Evolutionary conservation across 306 rosid genomes (phyloP), one percentile per base, ranked within the genome.

Genomic region (Sesbania bispinosa): DNA sequence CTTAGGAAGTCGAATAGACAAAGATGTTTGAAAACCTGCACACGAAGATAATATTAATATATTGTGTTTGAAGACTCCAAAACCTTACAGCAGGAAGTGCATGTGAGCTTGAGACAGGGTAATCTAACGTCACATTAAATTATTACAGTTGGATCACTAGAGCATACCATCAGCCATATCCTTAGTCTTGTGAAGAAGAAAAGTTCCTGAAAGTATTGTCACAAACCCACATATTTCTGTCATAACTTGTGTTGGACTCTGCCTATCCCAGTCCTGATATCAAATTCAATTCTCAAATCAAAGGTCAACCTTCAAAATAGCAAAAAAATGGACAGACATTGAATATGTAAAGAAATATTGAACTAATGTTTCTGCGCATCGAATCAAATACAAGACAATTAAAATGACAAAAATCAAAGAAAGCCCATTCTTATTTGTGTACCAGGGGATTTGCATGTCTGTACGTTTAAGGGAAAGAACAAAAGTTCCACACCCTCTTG

Each of bases 171-270:
- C 99, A 14, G 73, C 61, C 99, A 95, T 88, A 70, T 95, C 99
- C 88, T 95, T 95, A 51, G 99, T 95, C 87, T 78, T 91, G 87
- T 95, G 99, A 57, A 95, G 99, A 79, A 95, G 97, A 86, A 95
- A 95, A 80, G 99, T 95, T 80, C 99, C 99, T 0, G 96, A 88
- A 66, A 95, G 99, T 66, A 95, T 95, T 8, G 99, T 95, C 84
- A 95, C 99, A 84, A 95, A 95, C 54, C 99, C 99, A 75, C 99
- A 95, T 68, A 95, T 82, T 79, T 95, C 99, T 1, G 99, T 95
- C 73, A 95, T 70, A 76, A 95, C 99, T 81, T 95, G 97, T 4
- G 99, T 95, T 73, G 99, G 99, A 87, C 96, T 95, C 69, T 95
- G 99, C 81, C 99, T 82, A 79, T 95, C 99, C 99, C 99, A 95